A percentile compares a stretch with the other conserved stretches of the same genome.
Evolutionary conservation across 352 stramenopile species (phyloP).

Genomic region (Pythium phragmitis): DNA sequence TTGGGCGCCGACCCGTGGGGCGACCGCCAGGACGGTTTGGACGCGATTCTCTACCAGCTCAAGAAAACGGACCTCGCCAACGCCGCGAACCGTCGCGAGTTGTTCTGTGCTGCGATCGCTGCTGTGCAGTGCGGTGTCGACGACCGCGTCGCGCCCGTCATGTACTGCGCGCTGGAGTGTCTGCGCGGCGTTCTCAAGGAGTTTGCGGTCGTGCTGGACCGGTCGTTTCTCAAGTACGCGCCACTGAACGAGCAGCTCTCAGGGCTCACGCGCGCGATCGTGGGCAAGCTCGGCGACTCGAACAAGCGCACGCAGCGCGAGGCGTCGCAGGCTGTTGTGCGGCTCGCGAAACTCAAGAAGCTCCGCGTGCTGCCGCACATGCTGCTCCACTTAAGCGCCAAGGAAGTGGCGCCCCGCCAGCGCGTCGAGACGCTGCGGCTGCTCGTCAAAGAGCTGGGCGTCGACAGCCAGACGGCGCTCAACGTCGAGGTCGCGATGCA

Average conservation of each 20-base stretch:
- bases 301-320: conserved; percentile 85
- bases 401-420: conserved; percentile 49
- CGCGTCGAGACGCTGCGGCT: conserved; percentile 59
- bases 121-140: conserved; percentile 74
- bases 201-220: conserved; percentile 52
- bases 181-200: conserved; percentile 62
- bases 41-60: conserved; percentile 61
- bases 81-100: conserved; percentile 39
- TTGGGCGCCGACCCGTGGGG: conserved; percentile 75
- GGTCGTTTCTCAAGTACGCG: conserved; percentile 37
- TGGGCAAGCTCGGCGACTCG: conserved; percentile 69
- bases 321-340: conserved; percentile 52
- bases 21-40: conserved; percentile 77
- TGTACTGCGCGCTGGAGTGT: conserved; percentile 83
- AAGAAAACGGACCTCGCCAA: conserved; percentile 60
- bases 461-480: conserved; percentile 35
- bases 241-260: conserved; percentile 64
- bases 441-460: conserved; percentile 53
- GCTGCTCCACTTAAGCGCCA: conserved; percentile 58
- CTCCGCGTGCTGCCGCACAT: conserved; percentile 56
- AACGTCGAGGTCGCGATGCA: conserved; percentile 63
- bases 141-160: conserved; percentile 73
- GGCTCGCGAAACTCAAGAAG: conserved; percentile 62
- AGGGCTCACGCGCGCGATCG: conserved; percentile 42
- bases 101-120: conserved; percentile 65